Conservation (phyloP, 176 grass and related monocot species). For the Leersia perrieri region DNA sequence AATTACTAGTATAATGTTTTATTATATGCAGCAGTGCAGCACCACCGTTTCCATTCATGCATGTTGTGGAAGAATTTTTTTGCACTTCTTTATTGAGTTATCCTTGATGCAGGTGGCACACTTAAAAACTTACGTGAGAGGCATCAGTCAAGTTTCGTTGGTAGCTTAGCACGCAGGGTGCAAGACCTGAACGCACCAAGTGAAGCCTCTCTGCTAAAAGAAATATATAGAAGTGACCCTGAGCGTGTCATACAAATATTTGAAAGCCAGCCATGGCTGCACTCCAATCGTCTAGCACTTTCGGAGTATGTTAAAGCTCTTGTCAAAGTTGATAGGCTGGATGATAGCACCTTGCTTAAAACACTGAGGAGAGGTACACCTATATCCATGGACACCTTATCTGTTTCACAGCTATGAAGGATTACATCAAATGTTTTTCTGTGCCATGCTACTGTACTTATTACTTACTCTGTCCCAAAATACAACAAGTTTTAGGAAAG, state of each 20-base stretch:
- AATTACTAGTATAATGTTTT: neutral
- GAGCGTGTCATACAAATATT: slow-evolving; percentile 95
- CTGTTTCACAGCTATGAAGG: neutral
- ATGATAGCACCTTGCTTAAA: slow-evolving; percentile 82
- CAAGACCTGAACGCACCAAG: slow-evolving; percentile 59
- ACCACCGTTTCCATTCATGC: neutral
- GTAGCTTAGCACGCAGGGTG: slow-evolving; percentile 69
- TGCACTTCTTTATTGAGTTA: neutral
- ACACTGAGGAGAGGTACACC: slow-evolving; percentile 83
- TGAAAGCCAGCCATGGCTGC: slow-evolving; percentile 83
- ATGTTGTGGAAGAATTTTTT: neutral
- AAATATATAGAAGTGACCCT: slow-evolving; percentile 94
- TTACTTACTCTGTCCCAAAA: too few relatives aligned
- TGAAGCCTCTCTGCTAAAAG: slow-evolving; percentile 66
- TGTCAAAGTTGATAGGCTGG: slow-evolving; percentile 88
- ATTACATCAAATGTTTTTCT: neutral
- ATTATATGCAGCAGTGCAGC: neutral
- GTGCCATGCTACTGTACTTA: slow-evolving; percentile 8
- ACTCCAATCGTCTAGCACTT: slow-evolving; percentile 75
- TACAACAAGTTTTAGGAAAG: too few relatives aligned
- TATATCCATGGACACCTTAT: neutral
- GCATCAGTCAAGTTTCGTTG: slow-evolving; percentile 84
- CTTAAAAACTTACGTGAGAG: slow-evolving; percentile 68
- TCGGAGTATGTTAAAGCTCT: slow-evolving; percentile 98
- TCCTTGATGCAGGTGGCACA: slow-evolving; percentile 45